Conservation (phyloP, 345 rosid genomes). For the Sisymbrium altissimum region DNA sequence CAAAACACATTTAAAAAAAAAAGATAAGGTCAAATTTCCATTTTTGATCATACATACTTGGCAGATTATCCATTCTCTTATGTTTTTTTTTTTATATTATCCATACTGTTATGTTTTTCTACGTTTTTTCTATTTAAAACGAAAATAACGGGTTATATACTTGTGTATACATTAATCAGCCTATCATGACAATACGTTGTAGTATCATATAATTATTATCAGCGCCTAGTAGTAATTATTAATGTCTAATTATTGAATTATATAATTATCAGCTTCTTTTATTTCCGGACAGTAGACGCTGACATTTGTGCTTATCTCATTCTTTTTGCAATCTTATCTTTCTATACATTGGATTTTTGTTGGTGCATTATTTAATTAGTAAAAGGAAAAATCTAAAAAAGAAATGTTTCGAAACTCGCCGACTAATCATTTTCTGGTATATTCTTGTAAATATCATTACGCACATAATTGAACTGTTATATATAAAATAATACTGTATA, state of each 20-base stretch:
- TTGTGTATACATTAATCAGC: neutral
- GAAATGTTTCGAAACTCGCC: neutral
- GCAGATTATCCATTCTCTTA: conserved; percentile 5
- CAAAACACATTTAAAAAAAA: neutral
- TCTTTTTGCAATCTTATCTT: conserved; percentile 17
- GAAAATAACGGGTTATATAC: neutral
- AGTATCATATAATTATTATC: neutral
- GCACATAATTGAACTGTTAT: conserved; percentile 5
- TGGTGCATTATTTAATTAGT: neutral
- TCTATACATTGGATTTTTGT: conserved; percentile 16
- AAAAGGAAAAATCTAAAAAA: neutral
- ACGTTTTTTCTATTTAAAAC: neutral
- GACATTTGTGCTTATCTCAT: conserved; percentile 20
- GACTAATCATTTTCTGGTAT: conserved; percentile 23
- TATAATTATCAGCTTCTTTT: neutral
- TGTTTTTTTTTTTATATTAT: conserved; percentile 6
- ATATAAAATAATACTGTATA: neutral
- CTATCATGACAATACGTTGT: neutral
- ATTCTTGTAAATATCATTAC: conserved; percentile 4
- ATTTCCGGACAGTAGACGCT: neutral
- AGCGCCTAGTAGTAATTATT: neutral
- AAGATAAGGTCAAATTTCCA: neutral
- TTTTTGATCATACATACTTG: neutral
- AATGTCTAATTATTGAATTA: neutral
- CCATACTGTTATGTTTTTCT: conserved; percentile 18